Evolutionary conservation across 768 basidiomycete species (phyloP).

Genomic region (Paxillus involutus): DNA sequence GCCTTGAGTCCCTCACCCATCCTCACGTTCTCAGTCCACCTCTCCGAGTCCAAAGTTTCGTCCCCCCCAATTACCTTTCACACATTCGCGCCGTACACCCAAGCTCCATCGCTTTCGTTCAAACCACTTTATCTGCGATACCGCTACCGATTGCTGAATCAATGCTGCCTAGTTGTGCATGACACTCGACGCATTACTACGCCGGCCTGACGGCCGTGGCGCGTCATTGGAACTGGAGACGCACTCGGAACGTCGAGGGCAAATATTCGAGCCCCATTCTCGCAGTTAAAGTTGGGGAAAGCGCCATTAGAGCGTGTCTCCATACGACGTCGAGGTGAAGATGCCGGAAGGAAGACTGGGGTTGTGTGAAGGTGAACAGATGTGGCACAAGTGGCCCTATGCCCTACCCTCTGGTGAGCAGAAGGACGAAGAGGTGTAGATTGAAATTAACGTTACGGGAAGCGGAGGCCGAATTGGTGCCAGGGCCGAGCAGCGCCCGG

Average conservation of each 20-base stretch:
- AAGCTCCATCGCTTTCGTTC: constrained; percentile 84
- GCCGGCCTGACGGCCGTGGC: constrained; percentile 94
- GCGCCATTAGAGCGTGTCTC: constrained; percentile 75
- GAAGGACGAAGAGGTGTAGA: constrained; percentile 32
- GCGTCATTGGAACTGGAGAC: constrained; percentile 89
- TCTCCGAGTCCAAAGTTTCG: no score
- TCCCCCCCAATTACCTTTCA: no score
- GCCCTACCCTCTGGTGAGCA: constrained; percentile 27
- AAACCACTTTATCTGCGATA: constrained; percentile 84
- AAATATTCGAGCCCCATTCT: constrained; percentile 67
- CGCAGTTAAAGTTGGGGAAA: constrained; percentile 80
- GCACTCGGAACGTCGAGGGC: constrained; percentile 85
- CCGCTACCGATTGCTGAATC: constrained; percentile 66
- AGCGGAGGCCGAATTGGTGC: constrained; percentile 39
- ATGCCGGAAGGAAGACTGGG: constrained; percentile 48
- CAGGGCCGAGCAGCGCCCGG: neutral
- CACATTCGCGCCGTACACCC: constrained; percentile 50
- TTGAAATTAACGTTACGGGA: constrained; percentile 37
- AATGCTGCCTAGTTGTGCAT: constrained; percentile 65
- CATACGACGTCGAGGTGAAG: constrained; percentile 46
- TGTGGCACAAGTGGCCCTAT: constrained; percentile 48
- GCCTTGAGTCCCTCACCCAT: neutral
- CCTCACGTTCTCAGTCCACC: constrained; percentile 7
- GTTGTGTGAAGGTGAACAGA: constrained; percentile 48
- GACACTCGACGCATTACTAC: constrained; percentile 86